These are phyloP conservation scores for Cutaneotrichosporon sp. DNA, from an alignment of 1,284 basidiomycete species.

Conservation along the genomic window DNA sequence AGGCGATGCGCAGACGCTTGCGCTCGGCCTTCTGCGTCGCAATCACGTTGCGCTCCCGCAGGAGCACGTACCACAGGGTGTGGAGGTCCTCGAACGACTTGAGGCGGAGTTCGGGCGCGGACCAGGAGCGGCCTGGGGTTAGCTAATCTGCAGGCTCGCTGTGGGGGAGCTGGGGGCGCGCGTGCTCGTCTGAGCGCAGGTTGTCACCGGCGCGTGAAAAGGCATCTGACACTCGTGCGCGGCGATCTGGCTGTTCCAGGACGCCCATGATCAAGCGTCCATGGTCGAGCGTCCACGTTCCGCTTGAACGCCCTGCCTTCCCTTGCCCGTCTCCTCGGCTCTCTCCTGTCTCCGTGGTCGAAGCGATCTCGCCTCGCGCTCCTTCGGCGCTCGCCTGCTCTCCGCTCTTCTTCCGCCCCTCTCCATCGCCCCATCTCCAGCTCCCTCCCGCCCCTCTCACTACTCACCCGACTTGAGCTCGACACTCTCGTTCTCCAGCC, in stretches of 20 bases:
- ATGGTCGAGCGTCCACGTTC: too few species aligned
- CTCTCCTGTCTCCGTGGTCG: too few species aligned
- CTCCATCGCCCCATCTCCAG: background rate
- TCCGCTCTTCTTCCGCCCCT: too few species aligned
- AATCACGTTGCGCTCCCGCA: conserved; percentile 83
- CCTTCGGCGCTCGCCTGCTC: too few species aligned
- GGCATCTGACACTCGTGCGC: background rate
- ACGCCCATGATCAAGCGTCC: too few species aligned
- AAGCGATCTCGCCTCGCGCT: too few species aligned
- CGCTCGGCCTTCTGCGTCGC: conserved; percentile 81
- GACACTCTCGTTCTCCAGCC: conserved; percentile 26
- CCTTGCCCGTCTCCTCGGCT: too few species aligned
- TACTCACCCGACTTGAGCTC: conserved; percentile 41
- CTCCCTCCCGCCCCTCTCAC: background rate
- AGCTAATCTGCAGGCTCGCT: background rate
- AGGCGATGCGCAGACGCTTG: conserved; percentile 61
- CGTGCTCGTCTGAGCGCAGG: background rate
- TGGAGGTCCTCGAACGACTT: conserved; percentile 92
- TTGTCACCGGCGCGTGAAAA: background rate
- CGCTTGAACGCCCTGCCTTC: too few species aligned
- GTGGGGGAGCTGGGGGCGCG: too few species aligned
- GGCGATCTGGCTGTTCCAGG: background rate
- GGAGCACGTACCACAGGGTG: conserved; percentile 87
- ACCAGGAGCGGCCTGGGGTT: conserved; percentile 76
- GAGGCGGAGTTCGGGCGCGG: conserved; percentile 74